Evolutionary conservation across 495 filamentous ascomycete species (phyloP), one percentile per base, ranked within the genome.

Genomic region (Xylaria nigripes): DNA sequence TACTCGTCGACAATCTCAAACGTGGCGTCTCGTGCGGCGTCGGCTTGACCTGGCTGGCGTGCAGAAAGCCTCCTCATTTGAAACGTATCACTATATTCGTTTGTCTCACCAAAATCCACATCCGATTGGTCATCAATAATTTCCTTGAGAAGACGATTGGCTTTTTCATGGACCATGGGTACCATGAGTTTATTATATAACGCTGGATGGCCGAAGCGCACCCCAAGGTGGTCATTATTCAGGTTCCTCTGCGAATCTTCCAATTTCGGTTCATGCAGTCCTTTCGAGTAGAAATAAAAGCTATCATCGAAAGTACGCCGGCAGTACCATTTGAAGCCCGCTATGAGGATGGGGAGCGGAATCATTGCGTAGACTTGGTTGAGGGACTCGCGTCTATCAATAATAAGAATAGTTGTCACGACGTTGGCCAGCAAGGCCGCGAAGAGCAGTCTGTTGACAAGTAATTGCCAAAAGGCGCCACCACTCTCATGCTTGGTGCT

Each of bases 401-500:
- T 80, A 50, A 81, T 72, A n/a, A 83, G 75, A n/a, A 89, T 69
- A 19, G 78, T 86, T 40, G 87, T 78, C 46, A 89, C 73, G 21
- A 82, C 43, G 61, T 91, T 89, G 47, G 85, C 75, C 19, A 92
- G 70, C 15, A 88, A 76, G 15, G 82, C 72, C 12, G 80, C 85
- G 63, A 90, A 85, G 29, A 93, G 67, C 59, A 91, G 68, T 9
- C 88, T 85, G 61, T 93, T 91, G 78, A 84, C 87, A 16, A 92
- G 57, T 3, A 85, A 59, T 16, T 84, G 79, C 88, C 88, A 93
- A 68, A 83, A 90, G 32, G 79, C 76, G 21, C 89, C 88, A 12
- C 85, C 87, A 2, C 84, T 88, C 65, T 93, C 88, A 48, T 81
- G 85, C 67, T 91, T 93, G 8, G 88, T 93, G 54, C 89, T 74